Evolutionary conservation across 129 eudicot genomes (phyloP), one percentile per base, ranked within the genome.

Genomic region (Artemisia annua): DNA sequence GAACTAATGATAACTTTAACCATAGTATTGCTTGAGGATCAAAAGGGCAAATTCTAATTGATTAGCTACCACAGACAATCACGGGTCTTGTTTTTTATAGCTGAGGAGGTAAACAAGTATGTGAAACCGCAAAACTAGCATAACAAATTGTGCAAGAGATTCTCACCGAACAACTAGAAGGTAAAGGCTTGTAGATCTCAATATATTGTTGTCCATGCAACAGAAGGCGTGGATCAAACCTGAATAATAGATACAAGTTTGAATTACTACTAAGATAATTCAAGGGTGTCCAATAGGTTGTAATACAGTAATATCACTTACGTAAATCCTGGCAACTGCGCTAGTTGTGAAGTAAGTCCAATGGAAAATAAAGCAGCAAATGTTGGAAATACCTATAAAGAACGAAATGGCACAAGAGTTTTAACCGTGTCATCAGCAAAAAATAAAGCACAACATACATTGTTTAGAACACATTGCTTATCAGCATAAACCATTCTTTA

Each of bases 161-260:
- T 35, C 96, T 84, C 83, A 90, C 98, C 75, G 71, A 78, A 78
- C 85, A 83, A 70, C 66, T 80, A 35, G 97, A 63, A 67, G 98
- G 96, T 77, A 86, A 87, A 51, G 97, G 95, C 86, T 84, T 90
- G 84, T 83, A 88, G 56, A 94, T 88, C 81, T 94, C 97, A n/a
- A 90, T 90, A 74, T 87, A 90, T 58, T 94, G 98, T 70, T 94
- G 97, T 30, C 97, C 98, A 75, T 94, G 98, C 77, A 94, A 74
- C 62, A 94, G 87, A 73, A 94, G 98, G 18, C 89, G 90, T 17
- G 91, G 98, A 93, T 93, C 98, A 83, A 54, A 93, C 74, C 98
- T 93, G 80, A 46, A 77, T 53, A 18, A 69, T 44, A 44, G 30
- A 44, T 49, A 18, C 24, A 76, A 26, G 54, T 60, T 70, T 16